Evolutionary conservation across 805 yeast species (phyloP), one percentile per base, ranked within the genome.

Genomic region (Lipomyces orientalis): DNA sequence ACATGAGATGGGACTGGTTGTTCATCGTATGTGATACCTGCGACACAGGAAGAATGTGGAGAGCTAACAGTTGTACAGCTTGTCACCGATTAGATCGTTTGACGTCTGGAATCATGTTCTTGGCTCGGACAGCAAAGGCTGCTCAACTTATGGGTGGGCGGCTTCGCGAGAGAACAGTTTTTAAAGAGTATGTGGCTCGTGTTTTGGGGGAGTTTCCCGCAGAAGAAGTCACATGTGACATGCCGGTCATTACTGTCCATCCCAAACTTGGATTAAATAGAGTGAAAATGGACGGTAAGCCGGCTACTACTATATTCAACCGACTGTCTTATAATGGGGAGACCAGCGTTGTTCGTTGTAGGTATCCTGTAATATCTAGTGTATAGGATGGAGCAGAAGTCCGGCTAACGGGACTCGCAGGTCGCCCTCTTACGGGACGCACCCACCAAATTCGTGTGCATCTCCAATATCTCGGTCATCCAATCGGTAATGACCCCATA

Each of bases 401-500:
- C 49, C 4, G n/a, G 22, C 49, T 43, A 43, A 43, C 22, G 4
- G 16, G 49, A 43, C n/a, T 6, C 49, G 16, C n/a, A 43, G 49
- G 98, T 78, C 84, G 82, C 71, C 99, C 99, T 0, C 79, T 85
- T 19, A 94, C 99, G 0, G 99, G 99, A 0, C 83, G 99, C 75
- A 92, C 98, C 0, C 99, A 94, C 77, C 99, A 94, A 76, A 93
- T 95, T 61, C 82, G 99, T 68, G 97, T 95, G 0, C 99, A 95
- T 80, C 79, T 95, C 65, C 97, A 93, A 78, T 89, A 83, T 71
- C 73, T 95, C n/a, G 98, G 98, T 0, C 85, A 82, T 75, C 97
- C 98, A 0, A 94, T 94, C 58, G 92, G 90, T 2, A 93, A 94
- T 76, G 99, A 94, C 77, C 98, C 98, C 0, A 83, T 93, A 0